Percentiles rank a stretch among this genome's conserved stretches.
Evolutionary conservation across 1,139 yeast species (phyloP).

Genomic region (Lodderomyces beijingensis): DNA sequence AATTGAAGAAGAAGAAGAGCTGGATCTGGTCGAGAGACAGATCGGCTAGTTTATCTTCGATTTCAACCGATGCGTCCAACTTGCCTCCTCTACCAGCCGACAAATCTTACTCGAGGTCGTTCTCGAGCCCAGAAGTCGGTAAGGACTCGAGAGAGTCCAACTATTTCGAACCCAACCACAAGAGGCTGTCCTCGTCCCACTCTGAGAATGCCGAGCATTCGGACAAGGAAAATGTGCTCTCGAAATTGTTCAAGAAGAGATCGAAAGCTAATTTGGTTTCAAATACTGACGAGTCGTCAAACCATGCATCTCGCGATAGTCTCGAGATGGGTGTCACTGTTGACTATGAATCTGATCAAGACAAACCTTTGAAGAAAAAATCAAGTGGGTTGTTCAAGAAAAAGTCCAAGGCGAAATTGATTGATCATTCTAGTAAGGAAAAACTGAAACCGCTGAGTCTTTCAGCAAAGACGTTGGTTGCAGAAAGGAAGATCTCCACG

Average conservation of each 20-base stretch:
- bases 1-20: constrained; percentile 33
- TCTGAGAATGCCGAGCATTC: constrained; percentile 1
- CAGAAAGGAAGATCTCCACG: not conserved
- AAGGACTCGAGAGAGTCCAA: not conserved
- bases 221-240: constrained; percentile 40
- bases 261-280: constrained; percentile 25
- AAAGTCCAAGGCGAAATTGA: constrained; percentile 10
- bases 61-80: constrained; percentile 18
- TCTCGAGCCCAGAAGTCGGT: constrained; percentile 29
- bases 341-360: constrained; percentile 26
- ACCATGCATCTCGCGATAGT: constrained; percentile 9
- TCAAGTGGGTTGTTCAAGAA: constrained; percentile 11
- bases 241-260: constrained; percentile 44
- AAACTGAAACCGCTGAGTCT: not conserved
- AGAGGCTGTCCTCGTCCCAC: not conserved
- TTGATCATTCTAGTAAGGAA: constrained; percentile 5
- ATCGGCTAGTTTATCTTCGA: constrained; percentile 27
- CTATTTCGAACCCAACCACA: not conserved
- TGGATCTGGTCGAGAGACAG: constrained; percentile 42
- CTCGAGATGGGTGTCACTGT: constrained; percentile 22
- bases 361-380: constrained; percentile 22
- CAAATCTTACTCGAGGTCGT: constrained; percentile 20
- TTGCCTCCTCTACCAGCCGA: constrained; percentile 18
- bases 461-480: not conserved
- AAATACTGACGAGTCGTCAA: constrained; percentile 11